Base-by-base conservation (phyloP, 805 yeast species). In the Wickerhamomyces mucosus region DNA sequence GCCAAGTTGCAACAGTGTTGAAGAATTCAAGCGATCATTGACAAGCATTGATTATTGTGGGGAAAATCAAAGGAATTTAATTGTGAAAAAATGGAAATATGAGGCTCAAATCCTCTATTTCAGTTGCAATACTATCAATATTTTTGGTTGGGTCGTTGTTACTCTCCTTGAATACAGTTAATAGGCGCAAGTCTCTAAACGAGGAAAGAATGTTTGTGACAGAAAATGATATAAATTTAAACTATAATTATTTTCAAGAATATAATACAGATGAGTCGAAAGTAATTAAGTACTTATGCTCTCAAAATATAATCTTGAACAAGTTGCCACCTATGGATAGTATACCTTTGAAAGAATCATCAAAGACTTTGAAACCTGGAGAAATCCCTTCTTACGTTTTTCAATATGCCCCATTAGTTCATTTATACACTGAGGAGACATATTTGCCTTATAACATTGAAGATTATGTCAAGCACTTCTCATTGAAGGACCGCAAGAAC, bases 391-490 rank as follows among this genome's bases (percentile, higher is more conserved):
- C 51, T 7, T 81, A 72, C 52, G 78, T 76, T 2, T 40, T 72
- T 3, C 77, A 78, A 27, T 65, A 67, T 48, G 72, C 81, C 4
- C 97, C 98, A 0, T 58, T 77, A 32, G 88, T 89, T 3, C 83
- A 84, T 49, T 61, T 89, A 9, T 88, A 89, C 58, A 76, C 94
- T 1, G 98, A 89, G 50, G 98, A 89, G 46, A 56, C 63, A 33
- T 89, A 88, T 50, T 61, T 80, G 42, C 95, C 98, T 0, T 84
- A 84, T 45, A 94, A 85, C 47, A 67, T 86, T 24, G 67, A 63
- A 18, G 71, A 79, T 15, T 89, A 57, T 51, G 86, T 83, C 6
- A 57, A 59, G 6, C 71, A 83, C 49, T 81, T 84, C 56, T 69
- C 68, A 40, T 65, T 79, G 15, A 66, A 66, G 15, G 69, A 65